Evolutionary conservation across 2,329 filamentous ascomycete genomes (phyloP), one percentile per base, ranked within the genome.

Genomic region (Monilinia vaccinii-corymbosi): DNA sequence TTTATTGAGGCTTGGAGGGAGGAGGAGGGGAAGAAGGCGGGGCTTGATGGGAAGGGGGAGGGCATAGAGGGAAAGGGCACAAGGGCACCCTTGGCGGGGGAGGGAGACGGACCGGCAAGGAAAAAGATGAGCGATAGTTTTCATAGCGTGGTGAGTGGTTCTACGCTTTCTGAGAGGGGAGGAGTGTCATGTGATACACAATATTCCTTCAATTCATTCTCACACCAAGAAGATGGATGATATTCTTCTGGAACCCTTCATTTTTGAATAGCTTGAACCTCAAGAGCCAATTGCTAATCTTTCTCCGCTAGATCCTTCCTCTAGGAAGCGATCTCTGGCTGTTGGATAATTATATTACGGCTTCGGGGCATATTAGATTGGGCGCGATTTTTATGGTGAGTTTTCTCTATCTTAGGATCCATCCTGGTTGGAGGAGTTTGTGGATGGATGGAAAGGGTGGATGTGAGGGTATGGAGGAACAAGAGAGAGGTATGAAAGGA

Each of bases 261-360:
- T n/a, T n/a, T n/a, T n/a, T n/a, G n/a, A n/a, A n/a, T n/a, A n/a
- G n/a, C n/a, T n/a, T n/a, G n/a, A n/a, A n/a, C n/a, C n/a, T n/a
- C n/a, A n/a, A n/a, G n/a, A n/a, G n/a, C n/a, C n/a, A n/a, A n/a
- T n/a, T n/a, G n/a, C n/a, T n/a, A n/a, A n/a, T n/a, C n/a, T n/a
- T n/a, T n/a, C n/a, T n/a, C n/a, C n/a, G n/a, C n/a, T n/a, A 85
- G 82, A 74, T 84, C 18, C 72, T 88, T 34, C 84, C 84, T 2
- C 73, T 89, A 40, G 83, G 82, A 23, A 80, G 81, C 72, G 86
- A 89, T 70, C 84, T 84, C 64, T 89, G 85, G 85, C 74, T 89
- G 11, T 73, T 87, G 36, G 86, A 89, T 70, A 83, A 81, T 0
- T 89, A 89, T 69, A 78, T 87, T 61, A 89, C 88, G 70, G 79